phyloP scores from a whole-genome alignment of 2,329 filamentous ascomycete genomes.

The Fusarium cicatricum region DNA sequence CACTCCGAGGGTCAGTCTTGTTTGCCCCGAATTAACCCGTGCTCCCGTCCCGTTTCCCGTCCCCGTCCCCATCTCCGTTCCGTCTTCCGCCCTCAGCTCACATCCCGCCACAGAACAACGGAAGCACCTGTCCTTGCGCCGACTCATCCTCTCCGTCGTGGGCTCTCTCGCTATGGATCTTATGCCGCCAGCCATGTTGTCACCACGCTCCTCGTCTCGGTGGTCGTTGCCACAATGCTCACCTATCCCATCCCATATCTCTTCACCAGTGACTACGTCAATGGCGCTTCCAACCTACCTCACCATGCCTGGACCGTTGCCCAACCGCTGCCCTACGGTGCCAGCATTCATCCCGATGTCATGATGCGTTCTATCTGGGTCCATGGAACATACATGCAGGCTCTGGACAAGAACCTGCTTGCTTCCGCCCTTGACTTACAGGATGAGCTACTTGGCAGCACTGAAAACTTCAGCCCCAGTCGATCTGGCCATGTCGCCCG shows the following conservation, averaged over 20 bases:
- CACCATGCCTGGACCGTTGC: constrained; percentile 85
- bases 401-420: constrained; percentile 71
- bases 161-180: constrained; percentile 74
- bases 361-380: constrained; percentile 85
- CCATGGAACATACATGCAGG: constrained; percentile 82
- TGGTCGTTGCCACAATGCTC: constrained; percentile 72
- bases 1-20: constrained; percentile 73
- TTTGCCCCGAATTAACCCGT: constrained; percentile 18
- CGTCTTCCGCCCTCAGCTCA: constrained; percentile 27
- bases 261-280: constrained; percentile 75
- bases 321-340: constrained; percentile 65
- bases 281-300: constrained; percentile 75
- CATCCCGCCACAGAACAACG: constrained; percentile 65
- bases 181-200: constrained; percentile 78
- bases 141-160: constrained; percentile 70
- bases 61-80: constrained; percentile 12
- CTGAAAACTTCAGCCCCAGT: constrained; percentile 62
- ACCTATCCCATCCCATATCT: constrained; percentile 81
- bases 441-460: constrained; percentile 71
- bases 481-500: constrained; percentile 42
- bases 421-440: constrained; percentile 74
- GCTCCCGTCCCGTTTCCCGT: constrained; percentile 23
- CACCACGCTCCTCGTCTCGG: constrained; percentile 76
- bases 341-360: constrained; percentile 68
- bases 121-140: constrained; percentile 73